phyloP scores from a whole-genome alignment of 768 basidiomycete species.

The Boletus rubropictus region DNA sequence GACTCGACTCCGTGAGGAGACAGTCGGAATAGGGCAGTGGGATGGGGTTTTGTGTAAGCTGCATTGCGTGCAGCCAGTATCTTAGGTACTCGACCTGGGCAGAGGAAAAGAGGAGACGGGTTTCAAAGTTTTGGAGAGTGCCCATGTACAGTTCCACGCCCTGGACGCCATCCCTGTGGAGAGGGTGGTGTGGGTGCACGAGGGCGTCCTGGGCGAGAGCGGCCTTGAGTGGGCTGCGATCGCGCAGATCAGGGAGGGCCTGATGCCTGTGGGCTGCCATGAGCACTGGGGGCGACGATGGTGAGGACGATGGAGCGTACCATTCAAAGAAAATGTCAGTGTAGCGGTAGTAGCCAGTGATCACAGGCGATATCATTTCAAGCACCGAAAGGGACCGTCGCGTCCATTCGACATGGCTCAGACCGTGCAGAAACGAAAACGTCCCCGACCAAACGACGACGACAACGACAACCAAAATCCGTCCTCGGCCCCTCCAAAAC shows the following conservation, averaged over 20 bases:
- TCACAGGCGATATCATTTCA: conserved; percentile 36
- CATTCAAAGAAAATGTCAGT: conserved; percentile 84
- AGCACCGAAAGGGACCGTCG: conserved; percentile 8
- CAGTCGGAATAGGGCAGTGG: conserved; percentile 77
- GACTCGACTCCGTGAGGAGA: conserved; percentile 54
- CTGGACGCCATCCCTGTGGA: conserved; percentile 54
- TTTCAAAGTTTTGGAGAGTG: conserved; percentile 69
- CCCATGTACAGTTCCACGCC: conserved; percentile 71
- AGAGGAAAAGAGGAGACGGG: conserved; percentile 76
- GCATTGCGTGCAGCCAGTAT: conserved; percentile 77
- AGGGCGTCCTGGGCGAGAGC: conserved; percentile 66
- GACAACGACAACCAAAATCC: conserved; percentile 14
- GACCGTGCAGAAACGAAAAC: conserved; percentile 52
- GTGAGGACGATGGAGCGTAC: conserved; percentile 32
- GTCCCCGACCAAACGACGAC: conserved; percentile 30
- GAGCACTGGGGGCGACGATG: background rate
- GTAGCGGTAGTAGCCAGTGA: conserved; percentile 76
- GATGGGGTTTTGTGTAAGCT: conserved; percentile 55
- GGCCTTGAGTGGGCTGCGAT: conserved; percentile 61
- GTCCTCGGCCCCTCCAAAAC: conserved; percentile 37
- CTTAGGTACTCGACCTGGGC: conserved; percentile 80
- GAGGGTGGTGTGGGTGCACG: conserved; percentile 65
- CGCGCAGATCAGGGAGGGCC: conserved; percentile 51
- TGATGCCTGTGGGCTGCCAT: conserved; percentile 40
- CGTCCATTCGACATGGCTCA: conserved; percentile 50